phyloP scores from a whole-genome alignment of 2,329 filamentous ascomycete genomes.

The Leptographium wingfieldii region DNA sequence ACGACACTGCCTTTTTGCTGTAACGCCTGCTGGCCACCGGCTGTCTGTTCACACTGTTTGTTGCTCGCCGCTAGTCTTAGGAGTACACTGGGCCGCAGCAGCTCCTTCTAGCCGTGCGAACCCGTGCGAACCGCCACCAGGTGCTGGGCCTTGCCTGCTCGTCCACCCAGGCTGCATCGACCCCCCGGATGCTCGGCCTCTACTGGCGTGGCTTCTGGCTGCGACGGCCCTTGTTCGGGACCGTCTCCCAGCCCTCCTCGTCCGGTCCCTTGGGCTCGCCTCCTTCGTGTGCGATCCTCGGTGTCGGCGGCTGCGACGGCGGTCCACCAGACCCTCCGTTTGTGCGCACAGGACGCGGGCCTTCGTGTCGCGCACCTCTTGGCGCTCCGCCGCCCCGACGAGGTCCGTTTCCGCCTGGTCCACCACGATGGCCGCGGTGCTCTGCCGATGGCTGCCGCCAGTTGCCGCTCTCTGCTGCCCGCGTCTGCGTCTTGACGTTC shows the following conservation, averaged over 20 bases:
- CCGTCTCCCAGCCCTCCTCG: constrained; percentile 55
- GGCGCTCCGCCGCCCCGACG: constrained; percentile 24
- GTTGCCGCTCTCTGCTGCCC: constrained; percentile 44
- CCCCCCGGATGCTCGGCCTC: not conserved
- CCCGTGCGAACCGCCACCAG: not conserved
- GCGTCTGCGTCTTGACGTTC: constrained; percentile 41
- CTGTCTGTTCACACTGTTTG: not conserved
- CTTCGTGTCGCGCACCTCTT: constrained; percentile 27
- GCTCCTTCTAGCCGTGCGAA: not conserved
- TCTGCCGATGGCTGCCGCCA: constrained; percentile 44
- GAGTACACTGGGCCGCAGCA: not conserved
- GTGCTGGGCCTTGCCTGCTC: not conserved
- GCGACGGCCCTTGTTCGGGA: constrained; percentile 29
- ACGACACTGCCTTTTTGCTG: not conserved
- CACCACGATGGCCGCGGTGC: constrained; percentile 34
- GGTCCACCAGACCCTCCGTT: constrained; percentile 30
- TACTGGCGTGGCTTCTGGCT: constrained; percentile 14
- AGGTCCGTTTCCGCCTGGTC: constrained; percentile 22
- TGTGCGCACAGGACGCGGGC: constrained; percentile 32
- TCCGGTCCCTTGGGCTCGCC: constrained; percentile 21
- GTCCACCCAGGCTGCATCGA: not conserved
- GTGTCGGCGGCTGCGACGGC: constrained; percentile 18
- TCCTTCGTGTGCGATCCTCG: constrained; percentile 20
- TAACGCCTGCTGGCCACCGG: not conserved
- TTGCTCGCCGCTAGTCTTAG: not conserved